A percentile compares a stretch with the other conserved stretches of the same genome.
Conservation (phyloP, 169 alveolate species). For the Cryptosporidium meleagridis region DNA sequence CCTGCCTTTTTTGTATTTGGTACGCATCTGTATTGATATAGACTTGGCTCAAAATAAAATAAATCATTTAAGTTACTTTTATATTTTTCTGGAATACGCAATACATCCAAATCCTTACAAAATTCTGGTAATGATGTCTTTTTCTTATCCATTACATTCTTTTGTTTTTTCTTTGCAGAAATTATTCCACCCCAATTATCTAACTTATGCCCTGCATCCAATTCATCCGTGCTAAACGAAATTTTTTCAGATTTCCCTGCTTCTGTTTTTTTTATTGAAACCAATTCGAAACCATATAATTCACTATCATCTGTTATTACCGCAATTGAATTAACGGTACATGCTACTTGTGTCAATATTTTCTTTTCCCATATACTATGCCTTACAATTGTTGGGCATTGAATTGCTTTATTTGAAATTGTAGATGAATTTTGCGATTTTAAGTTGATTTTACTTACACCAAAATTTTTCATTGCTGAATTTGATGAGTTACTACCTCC, state of each 20-base stretch:
- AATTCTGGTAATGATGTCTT: constrained; percentile 23
- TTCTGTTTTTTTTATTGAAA: constrained; percentile 43
- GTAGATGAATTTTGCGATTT: constrained; percentile 21
- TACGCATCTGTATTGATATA: constrained; percentile 65
- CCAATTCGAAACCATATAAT: constrained; percentile 56
- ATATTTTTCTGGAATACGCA: constrained; percentile 51
- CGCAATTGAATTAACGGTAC: constrained; percentile 66
- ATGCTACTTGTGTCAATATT: constrained; percentile 62
- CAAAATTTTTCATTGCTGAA: constrained; percentile 33
- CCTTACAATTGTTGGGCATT: constrained; percentile 73
- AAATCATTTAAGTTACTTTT: constrained; percentile 27
- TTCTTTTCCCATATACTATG: constrained; percentile 68
- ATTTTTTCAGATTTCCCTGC: constrained; percentile 63
- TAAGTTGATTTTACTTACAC: constrained; percentile 21
- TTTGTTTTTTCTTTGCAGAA: constrained; percentile 32
- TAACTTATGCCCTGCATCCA: not conserved
- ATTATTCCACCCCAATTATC: constrained; percentile 42
- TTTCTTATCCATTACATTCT: constrained; percentile 52
- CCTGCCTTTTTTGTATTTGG: constrained; percentile 72
- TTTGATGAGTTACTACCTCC: not conserved
- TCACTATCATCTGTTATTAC: constrained; percentile 73
- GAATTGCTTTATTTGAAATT: constrained; percentile 46
- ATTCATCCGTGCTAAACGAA: constrained; percentile 2
- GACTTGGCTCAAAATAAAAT: constrained; percentile 63
- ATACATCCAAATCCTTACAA: constrained; percentile 39